Percentiles rank a stretch among this genome's conserved stretches.
phyloP scores from a whole-genome alignment of 805 yeast species.

The Metschnikowia proteae region DNA sequence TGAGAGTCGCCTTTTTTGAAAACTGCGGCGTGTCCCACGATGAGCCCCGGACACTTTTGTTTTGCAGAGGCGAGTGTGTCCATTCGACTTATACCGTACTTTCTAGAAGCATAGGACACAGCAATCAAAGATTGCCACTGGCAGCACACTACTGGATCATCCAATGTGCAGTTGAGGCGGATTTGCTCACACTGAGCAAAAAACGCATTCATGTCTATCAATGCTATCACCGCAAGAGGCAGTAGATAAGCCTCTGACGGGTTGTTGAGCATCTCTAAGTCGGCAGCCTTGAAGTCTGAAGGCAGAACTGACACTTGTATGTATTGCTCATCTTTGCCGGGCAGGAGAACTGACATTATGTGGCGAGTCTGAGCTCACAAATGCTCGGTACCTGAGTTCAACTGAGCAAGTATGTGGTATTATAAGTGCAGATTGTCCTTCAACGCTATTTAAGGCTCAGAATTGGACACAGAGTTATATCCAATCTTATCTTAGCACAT shows the following conservation, averaged over 20 bases:
- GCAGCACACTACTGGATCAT: conserved; percentile 87
- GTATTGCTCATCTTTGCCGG: not conserved
- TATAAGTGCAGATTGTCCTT: not conserved
- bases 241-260: conserved; percentile 49
- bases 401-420: not conserved
- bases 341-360: conserved; percentile 6
- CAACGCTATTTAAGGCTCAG: not conserved
- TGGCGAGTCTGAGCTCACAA: not conserved
- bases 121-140: conserved; percentile 93
- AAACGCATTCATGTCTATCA: conserved; percentile 90
- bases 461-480: not conserved
- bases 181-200: conserved; percentile 92
- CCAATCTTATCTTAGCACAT: not conserved
- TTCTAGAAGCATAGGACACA: conserved; percentile 84
- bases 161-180: conserved; percentile 56
- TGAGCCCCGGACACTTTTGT: conserved; percentile 69
- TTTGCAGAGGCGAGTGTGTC: conserved; percentile 65
- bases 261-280: conserved; percentile 48
- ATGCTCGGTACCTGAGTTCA: not conserved
- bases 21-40: conserved; percentile 90
- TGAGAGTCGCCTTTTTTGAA: conserved; percentile 79
- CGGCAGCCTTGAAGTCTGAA: conserved; percentile 19
- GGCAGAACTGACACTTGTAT: not conserved
- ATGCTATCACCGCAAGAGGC: conserved; percentile 76
- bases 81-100: conserved; percentile 77